These are phyloP conservation scores for Epichloe typhina DNA, from an alignment of 2,329 filamentous ascomycete genomes.

Conservation along the genomic window DNA sequence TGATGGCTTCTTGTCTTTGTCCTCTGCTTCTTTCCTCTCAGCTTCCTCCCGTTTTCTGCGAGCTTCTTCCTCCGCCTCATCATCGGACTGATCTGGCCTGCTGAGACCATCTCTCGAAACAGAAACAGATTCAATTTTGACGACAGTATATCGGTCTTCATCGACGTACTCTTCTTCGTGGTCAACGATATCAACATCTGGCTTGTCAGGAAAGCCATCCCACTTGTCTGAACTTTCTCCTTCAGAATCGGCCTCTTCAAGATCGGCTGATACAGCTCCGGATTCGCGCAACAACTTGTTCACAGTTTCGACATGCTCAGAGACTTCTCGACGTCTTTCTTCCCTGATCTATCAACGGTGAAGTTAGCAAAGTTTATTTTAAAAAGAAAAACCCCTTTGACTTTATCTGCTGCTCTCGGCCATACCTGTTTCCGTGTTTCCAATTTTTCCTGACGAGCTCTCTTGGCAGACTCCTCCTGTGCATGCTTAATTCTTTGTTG, in stretches of 20 bases:
- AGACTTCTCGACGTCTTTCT: slow-evolving; percentile 67
- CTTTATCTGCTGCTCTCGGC: background rate
- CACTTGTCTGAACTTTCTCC: slow-evolving; percentile 41
- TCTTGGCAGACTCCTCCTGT: slow-evolving; percentile 66
- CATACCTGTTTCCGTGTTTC: slow-evolving; percentile 61
- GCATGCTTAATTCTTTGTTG: slow-evolving; percentile 72
- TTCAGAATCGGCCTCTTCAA: slow-evolving; percentile 26
- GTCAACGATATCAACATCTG: slow-evolving; percentile 44
- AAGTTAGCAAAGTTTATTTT: background rate
- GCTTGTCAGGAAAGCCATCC: slow-evolving; percentile 48
- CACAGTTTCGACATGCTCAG: slow-evolving; percentile 68
- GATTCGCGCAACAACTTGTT: slow-evolving; percentile 56
- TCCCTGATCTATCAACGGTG: slow-evolving; percentile 54
- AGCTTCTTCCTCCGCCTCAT: slow-evolving; percentile 22
- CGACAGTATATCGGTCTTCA: slow-evolving; percentile 89
- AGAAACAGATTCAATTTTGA: slow-evolving; percentile 82
- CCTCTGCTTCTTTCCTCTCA: slow-evolving; percentile 15
- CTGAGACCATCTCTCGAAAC: slow-evolving; percentile 62
- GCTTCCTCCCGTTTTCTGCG: slow-evolving; percentile 12
- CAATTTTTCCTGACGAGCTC: slow-evolving; percentile 64
- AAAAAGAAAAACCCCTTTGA: background rate
- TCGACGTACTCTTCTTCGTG: slow-evolving; percentile 92
- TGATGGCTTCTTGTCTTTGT: slow-evolving; percentile 18
- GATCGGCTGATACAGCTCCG: slow-evolving; percentile 26
- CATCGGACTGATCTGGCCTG: slow-evolving; percentile 29